Evolutionary conservation across 768 basidiomycete species (phyloP).

Genomic region (Boletus bicolor): DNA sequence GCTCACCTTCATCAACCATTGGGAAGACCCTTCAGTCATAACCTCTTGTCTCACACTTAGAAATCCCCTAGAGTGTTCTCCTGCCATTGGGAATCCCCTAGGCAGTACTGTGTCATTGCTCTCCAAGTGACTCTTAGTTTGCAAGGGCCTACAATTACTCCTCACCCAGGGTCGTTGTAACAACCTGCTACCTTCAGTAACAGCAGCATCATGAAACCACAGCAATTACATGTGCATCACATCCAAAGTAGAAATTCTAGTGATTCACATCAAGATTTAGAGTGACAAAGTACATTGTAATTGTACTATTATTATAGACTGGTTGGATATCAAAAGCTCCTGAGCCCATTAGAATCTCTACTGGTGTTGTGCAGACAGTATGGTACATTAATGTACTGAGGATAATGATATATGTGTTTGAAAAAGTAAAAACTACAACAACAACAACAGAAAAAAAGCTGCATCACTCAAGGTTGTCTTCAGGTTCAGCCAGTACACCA

Average conservation of each 20-base stretch:
- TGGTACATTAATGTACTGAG: conserved; percentile 26
- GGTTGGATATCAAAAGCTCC: background rate
- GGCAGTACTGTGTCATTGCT: no score
- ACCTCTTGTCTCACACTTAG: no score
- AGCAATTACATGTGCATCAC: background rate
- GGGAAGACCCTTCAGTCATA: no score
- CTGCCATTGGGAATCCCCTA: no score
- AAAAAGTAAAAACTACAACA: background rate
- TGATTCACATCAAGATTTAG: no score
- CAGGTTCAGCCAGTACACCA: conserved; percentile 64
- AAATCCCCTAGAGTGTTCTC: no score
- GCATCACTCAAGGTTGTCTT: conserved; percentile 42
- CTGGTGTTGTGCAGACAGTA: conserved; percentile 16
- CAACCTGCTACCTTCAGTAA: conserved; percentile 45
- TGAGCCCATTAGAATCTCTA: conserved; percentile 11
- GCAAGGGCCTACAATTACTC: no score
- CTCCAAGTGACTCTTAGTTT: no score
- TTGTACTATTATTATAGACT: no score
- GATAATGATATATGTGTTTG: conserved; percentile 28
- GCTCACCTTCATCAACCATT: no score
- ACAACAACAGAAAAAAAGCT: background rate
- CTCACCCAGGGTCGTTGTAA: no score
- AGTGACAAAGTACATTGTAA: background rate
- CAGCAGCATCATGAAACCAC: conserved; percentile 37
- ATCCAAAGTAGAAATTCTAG: background rate